Conservation (phyloP, 2,329 filamentous ascomycete species). For the Aureobasidium sp. region DNA sequence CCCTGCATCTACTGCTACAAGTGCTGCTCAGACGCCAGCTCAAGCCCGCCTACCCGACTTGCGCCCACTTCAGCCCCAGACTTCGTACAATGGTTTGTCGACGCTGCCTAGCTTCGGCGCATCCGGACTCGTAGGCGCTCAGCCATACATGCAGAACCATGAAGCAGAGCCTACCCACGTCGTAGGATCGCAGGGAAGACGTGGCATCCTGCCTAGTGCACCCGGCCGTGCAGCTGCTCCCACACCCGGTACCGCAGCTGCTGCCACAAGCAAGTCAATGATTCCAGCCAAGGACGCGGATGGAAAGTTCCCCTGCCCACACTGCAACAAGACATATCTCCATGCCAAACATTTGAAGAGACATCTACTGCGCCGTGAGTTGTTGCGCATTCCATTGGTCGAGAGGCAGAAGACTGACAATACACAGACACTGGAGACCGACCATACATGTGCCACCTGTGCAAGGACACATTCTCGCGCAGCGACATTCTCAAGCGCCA, state of each 20-base stretch:
- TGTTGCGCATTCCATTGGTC: background rate
- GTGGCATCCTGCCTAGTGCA: slow-evolving; percentile 85
- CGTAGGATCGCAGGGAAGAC: slow-evolving; percentile 85
- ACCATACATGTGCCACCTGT: slow-evolving; percentile 96
- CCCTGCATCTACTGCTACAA: slow-evolving; percentile 25
- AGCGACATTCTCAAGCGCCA: slow-evolving; percentile 98
- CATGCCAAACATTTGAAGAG: slow-evolving; percentile 97
- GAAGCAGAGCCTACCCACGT: slow-evolving; percentile 70
- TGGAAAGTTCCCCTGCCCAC: slow-evolving; percentile 95
- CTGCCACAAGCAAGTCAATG: slow-evolving; percentile 56
- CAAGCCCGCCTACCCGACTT: slow-evolving; percentile 29
- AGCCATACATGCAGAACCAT: slow-evolving; percentile 29
- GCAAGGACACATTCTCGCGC: slow-evolving; percentile 94
- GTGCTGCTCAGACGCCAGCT: slow-evolving; percentile 17
- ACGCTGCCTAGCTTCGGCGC: slow-evolving; percentile 29
- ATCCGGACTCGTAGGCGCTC: slow-evolving; percentile 22
- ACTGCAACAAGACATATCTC: slow-evolving; percentile 96
- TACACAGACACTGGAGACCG: slow-evolving; percentile 84
- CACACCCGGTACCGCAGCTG: slow-evolving; percentile 55
- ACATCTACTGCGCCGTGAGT: slow-evolving; percentile 91
- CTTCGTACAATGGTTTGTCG: slow-evolving; percentile 29
- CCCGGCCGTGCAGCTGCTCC: slow-evolving; percentile 76
- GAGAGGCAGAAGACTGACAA: slow-evolving; percentile 26
- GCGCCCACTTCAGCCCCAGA: slow-evolving; percentile 30
- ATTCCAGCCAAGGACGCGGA: slow-evolving; percentile 94